Base-by-base conservation (phyloP, 116 monocot genomes). In the Posidonia oceanica region DNA sequence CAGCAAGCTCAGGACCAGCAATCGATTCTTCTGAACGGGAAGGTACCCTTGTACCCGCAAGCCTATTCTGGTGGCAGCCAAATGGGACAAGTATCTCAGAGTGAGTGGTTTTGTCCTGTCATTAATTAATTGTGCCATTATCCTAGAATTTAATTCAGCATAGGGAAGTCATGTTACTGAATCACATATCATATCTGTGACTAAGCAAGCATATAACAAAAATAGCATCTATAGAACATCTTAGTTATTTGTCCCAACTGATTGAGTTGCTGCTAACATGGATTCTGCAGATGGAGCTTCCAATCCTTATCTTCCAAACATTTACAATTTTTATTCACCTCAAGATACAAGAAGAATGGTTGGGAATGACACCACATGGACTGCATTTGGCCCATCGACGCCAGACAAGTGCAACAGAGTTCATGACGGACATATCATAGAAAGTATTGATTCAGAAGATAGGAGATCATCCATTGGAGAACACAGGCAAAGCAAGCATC, bases 261-360 rank as follows among this genome's bases (percentile, higher is more conserved):
- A 18, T 66, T n/a, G 18, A 66, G 48, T 42, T 66, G 66, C 21
- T 18, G n/a, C 16, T 66, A 18, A 20, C 40, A 48, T 66, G 66
- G 21, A 44, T 20, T 22, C n/a, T 66, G 51, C 48, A 51, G 39
- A 66, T 66, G 66, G 66, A 3, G 66, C 21, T 20, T 48, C 44
- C 40, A 66, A 20, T 42, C 20, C 15, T 66, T 51, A n/a, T 66
- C 51, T 18, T 67, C 51, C 22, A 14, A 48, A 51, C 15, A 7
- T 17, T 44, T 40, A 48, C 10, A 3, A 17, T 67, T 48, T 48
- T 48, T 67, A 63, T 37, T 10, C 48, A 18, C 51, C 48, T 51
- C 20, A 67, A 67, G 20, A 6, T 12, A 36, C 16, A 39, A 8
- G 14, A 64, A 40, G 16, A 17, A 64, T 39, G 0, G 2, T 14